Evolutionary conservation across 2,329 filamentous ascomycete species (phyloP), one percentile per base, ranked within the genome.

Genomic region (Cryphonectria naterciae): DNA sequence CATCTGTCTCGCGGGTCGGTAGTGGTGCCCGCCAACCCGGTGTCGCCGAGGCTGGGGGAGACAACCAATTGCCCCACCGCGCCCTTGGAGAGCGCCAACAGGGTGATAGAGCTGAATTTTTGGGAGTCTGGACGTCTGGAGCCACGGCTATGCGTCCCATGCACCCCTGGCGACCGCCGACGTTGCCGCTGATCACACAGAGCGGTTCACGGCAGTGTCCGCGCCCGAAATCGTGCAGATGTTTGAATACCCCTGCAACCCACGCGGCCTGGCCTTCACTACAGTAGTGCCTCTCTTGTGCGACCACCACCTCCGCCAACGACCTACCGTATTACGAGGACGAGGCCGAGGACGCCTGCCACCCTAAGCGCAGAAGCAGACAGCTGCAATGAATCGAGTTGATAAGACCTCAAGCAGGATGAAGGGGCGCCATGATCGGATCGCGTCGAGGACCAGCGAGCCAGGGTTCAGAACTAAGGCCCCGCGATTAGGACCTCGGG

Each of bases 151-250:
- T 22, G n/a, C 35, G 37, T 35, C 37, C n/a, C 49, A 60, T 46
- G 52, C 68, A 67, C 68, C 70, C 68, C 68, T 70, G 68, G 62
- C 68, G 39, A 65, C 68, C 54, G 62, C 68, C 46, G 28, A 61
- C 66, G 54, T 65, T 63, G 52, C 54, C 43, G 69, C 62, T 68
- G 61, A 72, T 72, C 62, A 66, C 62, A 68, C 71, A 72, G 25
- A 67, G 63, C 49, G 66, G 65, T 70, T 70, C 71, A 56, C 71
- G 71, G 71, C 69, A 68, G 62, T 67, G 71, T 52, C 71, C 71
- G 71, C 68, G 41, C 43, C 61, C 58, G 56, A 52, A 65, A 68
- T 67, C 61, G 60, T 72, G 71, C 71, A 72, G 68, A 68, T 68
- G 67, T 56, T 56, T 64, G 68, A 69, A 65, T 65, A 70, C 65